phyloP scores from a whole-genome alignment of 345 rosid genomes.

The Streptanthus diversifolius region DNA sequence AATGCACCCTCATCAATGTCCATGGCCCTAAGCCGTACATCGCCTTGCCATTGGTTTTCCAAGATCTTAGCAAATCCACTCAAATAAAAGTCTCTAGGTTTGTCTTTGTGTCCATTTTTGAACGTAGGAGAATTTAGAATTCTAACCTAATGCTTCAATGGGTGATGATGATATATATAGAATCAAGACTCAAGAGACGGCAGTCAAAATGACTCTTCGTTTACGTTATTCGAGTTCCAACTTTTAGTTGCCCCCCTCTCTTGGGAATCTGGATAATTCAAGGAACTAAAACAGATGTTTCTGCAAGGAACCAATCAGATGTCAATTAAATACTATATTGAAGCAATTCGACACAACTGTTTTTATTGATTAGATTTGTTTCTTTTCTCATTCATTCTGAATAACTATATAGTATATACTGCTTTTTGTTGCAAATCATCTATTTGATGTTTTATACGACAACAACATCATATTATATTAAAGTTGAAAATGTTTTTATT shows the following conservation, averaged over 20 bases:
- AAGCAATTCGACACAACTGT: not conserved
- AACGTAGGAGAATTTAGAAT: not conserved
- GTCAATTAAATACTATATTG: too few relatives aligned
- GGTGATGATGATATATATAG: not conserved
- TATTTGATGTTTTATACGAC: too few relatives aligned
- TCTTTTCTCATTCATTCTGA: too few relatives aligned
- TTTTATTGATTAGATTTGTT: too few relatives aligned
- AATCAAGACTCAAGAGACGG: not conserved
- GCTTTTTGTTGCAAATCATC: not conserved
- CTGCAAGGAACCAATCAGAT: too few relatives aligned
- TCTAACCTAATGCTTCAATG: not conserved
- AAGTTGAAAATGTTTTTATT: too few relatives aligned
- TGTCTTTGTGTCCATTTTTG: not conserved
- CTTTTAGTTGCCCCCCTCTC: too few relatives aligned
- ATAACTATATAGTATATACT: too few relatives aligned
- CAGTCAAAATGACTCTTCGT: not conserved
- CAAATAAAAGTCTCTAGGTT: not conserved
- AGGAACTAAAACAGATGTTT: too few relatives aligned
- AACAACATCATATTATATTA: too few relatives aligned
- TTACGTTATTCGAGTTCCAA: not conserved
- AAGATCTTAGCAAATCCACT: not conserved
- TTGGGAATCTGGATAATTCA: too few relatives aligned
- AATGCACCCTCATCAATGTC: not conserved
- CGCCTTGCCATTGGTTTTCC: not conserved
- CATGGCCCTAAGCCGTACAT: constrained; percentile 1